Conservation (phyloP, 2,329 filamentous ascomycete genomes). For the Aureobasidium subglaciale region DNA sequence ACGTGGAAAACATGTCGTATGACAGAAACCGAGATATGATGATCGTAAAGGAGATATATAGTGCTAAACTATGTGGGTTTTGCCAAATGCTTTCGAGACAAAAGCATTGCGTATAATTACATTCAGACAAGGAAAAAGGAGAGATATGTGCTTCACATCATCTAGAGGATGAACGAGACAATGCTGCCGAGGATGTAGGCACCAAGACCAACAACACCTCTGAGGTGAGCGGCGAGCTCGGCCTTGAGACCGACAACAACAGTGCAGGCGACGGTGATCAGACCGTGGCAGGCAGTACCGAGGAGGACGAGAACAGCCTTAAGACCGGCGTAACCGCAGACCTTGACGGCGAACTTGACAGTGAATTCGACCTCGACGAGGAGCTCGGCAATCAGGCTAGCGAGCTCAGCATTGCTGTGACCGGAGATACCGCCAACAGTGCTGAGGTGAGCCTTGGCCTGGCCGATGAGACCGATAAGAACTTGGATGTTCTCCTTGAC, state of each 20-base stretch:
- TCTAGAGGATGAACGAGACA: background rate
- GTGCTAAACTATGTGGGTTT: slow-evolving; percentile 7
- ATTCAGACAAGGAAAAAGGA: background rate
- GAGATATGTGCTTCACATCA: background rate
- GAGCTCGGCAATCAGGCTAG: background rate
- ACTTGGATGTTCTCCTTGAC: slow-evolving; percentile 14
- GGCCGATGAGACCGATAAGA: background rate
- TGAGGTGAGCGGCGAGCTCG: background rate
- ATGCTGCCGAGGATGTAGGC: slow-evolving; percentile 1
- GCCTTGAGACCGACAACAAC: slow-evolving; percentile 5
- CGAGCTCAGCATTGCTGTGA: slow-evolving; percentile 5
- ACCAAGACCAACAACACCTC: background rate
- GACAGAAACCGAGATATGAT: background rate
- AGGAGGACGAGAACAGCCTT: background rate
- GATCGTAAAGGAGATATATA: slow-evolving; percentile 1
- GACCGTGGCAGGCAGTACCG: slow-evolving; percentile 5
- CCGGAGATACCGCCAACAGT: background rate
- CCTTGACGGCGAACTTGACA: slow-evolving; percentile 12
- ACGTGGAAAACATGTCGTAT: too few relatives aligned
- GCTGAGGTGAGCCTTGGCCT: slow-evolving; percentile 11
- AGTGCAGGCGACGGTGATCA: slow-evolving; percentile 6
- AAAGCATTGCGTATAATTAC: background rate
- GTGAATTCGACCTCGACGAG: slow-evolving; percentile 11
- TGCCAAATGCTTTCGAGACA: background rate
- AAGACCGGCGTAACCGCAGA: background rate